Evolutionary conservation across 148 eudicot genomes (phyloP).

Genomic region (Rhododendron simsii): DNA sequence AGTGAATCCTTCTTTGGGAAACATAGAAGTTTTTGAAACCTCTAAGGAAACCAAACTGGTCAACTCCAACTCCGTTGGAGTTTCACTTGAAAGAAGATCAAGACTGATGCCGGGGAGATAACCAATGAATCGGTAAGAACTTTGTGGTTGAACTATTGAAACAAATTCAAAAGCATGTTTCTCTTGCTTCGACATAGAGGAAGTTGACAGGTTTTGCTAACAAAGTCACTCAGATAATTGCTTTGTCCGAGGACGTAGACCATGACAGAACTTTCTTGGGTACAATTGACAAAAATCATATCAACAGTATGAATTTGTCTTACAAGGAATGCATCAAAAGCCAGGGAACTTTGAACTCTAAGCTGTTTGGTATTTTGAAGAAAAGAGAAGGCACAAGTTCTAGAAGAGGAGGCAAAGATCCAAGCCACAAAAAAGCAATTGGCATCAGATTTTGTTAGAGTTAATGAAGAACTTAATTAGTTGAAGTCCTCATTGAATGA

Average conservation of each 20-base stretch:
- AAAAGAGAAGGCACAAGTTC: background rate
- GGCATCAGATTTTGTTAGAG: background rate
- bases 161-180: too few relatives aligned
- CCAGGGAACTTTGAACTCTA: background rate
- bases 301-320: background rate
- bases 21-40: background rate
- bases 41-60: too few relatives aligned
- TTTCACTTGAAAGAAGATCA: background rate
- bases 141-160: too few relatives aligned
- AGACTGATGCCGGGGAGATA: background rate
- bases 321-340: background rate
- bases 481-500: background rate
- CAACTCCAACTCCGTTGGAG: background rate
- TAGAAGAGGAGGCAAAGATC: background rate
- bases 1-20: background rate
- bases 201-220: background rate
- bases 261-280: background rate
- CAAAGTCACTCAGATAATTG: background rate
- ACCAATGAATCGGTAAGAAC: too few relatives aligned
- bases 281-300: background rate
- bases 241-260: background rate
- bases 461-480: background rate
- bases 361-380: background rate
- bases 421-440: background rate
- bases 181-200: too few relatives aligned